Conservation (phyloP, 2,329 filamentous ascomycete genomes). For the Diaporthe australafricana region DNA sequence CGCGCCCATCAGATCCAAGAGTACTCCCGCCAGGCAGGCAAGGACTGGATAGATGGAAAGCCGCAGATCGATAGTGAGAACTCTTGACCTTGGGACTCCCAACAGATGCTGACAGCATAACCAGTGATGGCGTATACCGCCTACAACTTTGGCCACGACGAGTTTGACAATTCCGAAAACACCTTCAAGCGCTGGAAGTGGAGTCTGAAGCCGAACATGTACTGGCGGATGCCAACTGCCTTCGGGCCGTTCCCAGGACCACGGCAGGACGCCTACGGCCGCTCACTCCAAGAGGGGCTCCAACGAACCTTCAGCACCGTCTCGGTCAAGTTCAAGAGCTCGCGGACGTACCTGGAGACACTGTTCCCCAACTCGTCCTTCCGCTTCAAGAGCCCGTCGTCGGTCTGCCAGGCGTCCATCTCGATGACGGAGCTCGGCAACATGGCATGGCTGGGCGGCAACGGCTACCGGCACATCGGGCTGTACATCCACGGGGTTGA, state of each 20-base stretch:
- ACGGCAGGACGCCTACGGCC: slow-evolving; percentile 49
- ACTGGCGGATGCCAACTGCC: slow-evolving; percentile 57
- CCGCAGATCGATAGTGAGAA: slow-evolving; percentile 55
- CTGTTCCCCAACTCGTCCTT: slow-evolving; percentile 57
- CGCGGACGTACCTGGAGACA: slow-evolving; percentile 59
- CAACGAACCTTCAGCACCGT: slow-evolving; percentile 54
- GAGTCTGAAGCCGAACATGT: slow-evolving; percentile 49
- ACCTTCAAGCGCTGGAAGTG: slow-evolving; percentile 62
- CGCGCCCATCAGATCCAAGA: slow-evolving; percentile 70
- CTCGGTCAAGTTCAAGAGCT: slow-evolving; percentile 62
- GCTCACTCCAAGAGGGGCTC: slow-evolving; percentile 24
- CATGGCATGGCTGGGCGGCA: slow-evolving; percentile 47
- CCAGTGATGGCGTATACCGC: slow-evolving; percentile 55
- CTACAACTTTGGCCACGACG: slow-evolving; percentile 70
- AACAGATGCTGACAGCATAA: slow-evolving; percentile 30
- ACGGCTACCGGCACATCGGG: slow-evolving; percentile 60
- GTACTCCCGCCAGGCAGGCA: slow-evolving; percentile 64
- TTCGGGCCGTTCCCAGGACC: slow-evolving; percentile 61
- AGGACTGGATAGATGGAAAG: slow-evolving; percentile 54
- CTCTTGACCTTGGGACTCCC: fast-evolving
- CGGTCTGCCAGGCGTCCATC: slow-evolving; percentile 57
- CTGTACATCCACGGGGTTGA: slow-evolving; percentile 65
- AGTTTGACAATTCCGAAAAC: slow-evolving; percentile 65
- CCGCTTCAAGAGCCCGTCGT: slow-evolving; percentile 55
- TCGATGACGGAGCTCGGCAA: slow-evolving; percentile 49